phyloP scores from a whole-genome alignment of 1,139 yeast genomes.

The Debaryomyces singareniensis region DNA sequence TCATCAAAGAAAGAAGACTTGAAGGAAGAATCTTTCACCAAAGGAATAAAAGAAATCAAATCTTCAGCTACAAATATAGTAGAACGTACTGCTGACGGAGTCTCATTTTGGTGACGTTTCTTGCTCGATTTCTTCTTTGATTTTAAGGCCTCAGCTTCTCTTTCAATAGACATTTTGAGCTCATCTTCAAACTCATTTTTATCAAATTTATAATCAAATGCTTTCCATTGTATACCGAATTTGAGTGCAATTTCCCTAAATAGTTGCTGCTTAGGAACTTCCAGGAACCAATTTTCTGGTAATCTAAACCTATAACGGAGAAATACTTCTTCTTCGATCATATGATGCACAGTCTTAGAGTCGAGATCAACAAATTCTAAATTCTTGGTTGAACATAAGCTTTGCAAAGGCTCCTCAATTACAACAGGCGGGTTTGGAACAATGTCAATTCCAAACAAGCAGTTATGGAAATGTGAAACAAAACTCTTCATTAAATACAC shows the following conservation, averaged over 20 bases:
- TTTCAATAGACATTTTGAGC: conserved; percentile 6
- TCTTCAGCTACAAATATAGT: conserved; percentile 49
- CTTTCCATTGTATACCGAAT: conserved; percentile 83
- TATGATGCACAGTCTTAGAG: conserved; percentile 34
- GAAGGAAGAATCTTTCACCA: conserved; percentile 64
- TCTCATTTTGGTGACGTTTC: conserved; percentile 22
- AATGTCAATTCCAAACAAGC: conserved; percentile 51
- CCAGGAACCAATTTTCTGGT: conserved; percentile 40
- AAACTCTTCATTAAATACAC: conserved; percentile 48
- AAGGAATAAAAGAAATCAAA: conserved; percentile 63
- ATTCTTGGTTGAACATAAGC: conserved; percentile 37
- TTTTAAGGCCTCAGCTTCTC: conserved; percentile 11
- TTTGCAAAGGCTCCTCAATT: conserved; percentile 36
- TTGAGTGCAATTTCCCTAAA: conserved; percentile 70
- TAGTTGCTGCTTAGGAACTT: conserved; percentile 36
- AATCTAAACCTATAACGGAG: conserved; percentile 59
- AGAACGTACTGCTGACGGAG: conserved; percentile 24
- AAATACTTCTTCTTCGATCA: conserved; percentile 46
- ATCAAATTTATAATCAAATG: conserved; percentile 47
- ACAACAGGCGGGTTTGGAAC: conserved; percentile 37
- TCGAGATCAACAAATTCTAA: conserved; percentile 41
- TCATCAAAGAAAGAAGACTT: conserved; percentile 69
- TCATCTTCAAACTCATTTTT: conserved; percentile 35
- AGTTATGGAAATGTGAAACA: conserved; percentile 68
- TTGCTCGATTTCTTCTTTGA: conserved; percentile 16